Base-by-base conservation (phyloP, 2,329 filamentous ascomycete genomes). In the Helotiales sp. region DNA sequence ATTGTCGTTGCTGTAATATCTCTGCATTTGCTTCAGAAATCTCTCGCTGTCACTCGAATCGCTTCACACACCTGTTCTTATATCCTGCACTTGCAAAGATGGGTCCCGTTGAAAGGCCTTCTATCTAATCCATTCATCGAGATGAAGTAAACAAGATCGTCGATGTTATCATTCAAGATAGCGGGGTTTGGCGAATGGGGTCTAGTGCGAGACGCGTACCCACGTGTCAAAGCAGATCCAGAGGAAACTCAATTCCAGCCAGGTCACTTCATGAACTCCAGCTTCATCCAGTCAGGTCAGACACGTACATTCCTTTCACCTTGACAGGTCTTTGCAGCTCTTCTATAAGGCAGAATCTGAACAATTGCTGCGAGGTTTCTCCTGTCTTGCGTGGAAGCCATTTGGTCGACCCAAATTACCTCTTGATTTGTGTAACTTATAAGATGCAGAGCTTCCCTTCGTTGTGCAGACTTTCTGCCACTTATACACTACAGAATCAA, bases 191-290 rank as follows among this genome's bases (percentile, higher is more conserved):
- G n/a, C n/a, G n/a, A n/a, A n/a, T n/a, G n/a, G n/a, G n/a, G n/a
- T n/a, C n/a, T n/a, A n/a, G n/a, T n/a, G n/a, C n/a, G n/a, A n/a
- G n/a, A n/a, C n/a, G n/a, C n/a, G n/a, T n/a, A n/a, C n/a, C n/a
- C n/a, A n/a, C 59, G 54, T 22, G 67, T 69, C 1, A 70, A 70
- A 45, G 61, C 50, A 10, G 69, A 72, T 34, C 63, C 66, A n/a
- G n/a, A n/a, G n/a, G n/a, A n/a, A n/a, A n/a, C n/a, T n/a, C n/a
- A n/a, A n/a, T n/a, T n/a, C n/a, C n/a, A n/a, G n/a, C n/a, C n/a
- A n/a, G n/a, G n/a, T n/a, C n/a, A n/a, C n/a, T n/a, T n/a, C n/a
- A n/a, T n/a, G n/a, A n/a, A n/a, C n/a, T n/a, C n/a, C n/a, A n/a
- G n/a, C n/a, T n/a, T n/a, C n/a, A n/a, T n/a, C n/a, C n/a, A n/a